Percentiles rank a stretch among this genome's conserved stretches.
These are phyloP conservation scores for Thelonectria olida DNA, from an alignment of 2,329 filamentous ascomycete species.

Conservation along the genomic window DNA sequence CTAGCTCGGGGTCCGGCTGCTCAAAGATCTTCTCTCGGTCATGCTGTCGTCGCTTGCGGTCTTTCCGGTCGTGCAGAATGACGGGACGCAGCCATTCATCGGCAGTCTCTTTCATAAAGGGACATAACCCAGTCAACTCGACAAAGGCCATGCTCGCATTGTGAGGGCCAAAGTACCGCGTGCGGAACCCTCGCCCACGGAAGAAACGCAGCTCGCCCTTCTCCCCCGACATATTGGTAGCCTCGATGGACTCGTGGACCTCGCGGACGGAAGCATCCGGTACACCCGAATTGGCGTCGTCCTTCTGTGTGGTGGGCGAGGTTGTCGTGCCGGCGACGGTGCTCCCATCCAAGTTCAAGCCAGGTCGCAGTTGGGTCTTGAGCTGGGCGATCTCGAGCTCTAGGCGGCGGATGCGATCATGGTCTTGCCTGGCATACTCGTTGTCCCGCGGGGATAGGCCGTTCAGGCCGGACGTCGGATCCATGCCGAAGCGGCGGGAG, in stretches of 20 bases:
- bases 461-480: constrained; percentile 39
- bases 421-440: constrained; percentile 55
- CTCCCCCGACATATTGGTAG: constrained; percentile 52
- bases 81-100: constrained; percentile 69
- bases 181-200: constrained; percentile 67
- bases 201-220: constrained; percentile 66
- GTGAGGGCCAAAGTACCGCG: constrained; percentile 67
- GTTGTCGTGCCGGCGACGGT: constrained; percentile 56
- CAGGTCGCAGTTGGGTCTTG: constrained; percentile 60
- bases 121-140: constrained; percentile 65
- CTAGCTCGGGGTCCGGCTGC: constrained; percentile 59
- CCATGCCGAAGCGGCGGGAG: constrained; percentile 48
- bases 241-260: constrained; percentile 52
- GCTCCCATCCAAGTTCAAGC: constrained; percentile 59
- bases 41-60: constrained; percentile 61
- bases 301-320: constrained; percentile 57
- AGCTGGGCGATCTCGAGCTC: constrained; percentile 68
- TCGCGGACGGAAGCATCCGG: constrained; percentile 46
- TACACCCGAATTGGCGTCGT: constrained; percentile 48
- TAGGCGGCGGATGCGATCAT: constrained; percentile 66
- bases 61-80: constrained; percentile 64
- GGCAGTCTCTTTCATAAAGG: constrained; percentile 70
- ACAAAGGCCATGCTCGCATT: constrained; percentile 69
- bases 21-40: constrained; percentile 61
- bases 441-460: constrained; percentile 48